These are phyloP conservation scores for Hypoxylon sp. DNA, from an alignment of 2,329 filamentous ascomycete species.

Conservation along the genomic window DNA sequence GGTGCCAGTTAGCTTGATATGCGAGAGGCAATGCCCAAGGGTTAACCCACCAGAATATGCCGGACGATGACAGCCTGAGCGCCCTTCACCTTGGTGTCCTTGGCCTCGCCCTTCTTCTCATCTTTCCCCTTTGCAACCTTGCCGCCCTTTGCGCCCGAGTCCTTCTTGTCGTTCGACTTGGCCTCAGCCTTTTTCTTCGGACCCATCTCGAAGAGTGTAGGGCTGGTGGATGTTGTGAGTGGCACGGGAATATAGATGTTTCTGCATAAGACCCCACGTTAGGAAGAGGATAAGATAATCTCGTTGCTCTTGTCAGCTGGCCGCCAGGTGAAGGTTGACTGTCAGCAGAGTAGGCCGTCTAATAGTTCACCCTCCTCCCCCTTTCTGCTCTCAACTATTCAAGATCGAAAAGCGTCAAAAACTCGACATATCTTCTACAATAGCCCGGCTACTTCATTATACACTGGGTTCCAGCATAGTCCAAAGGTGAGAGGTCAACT, in stretches of 20 bases:
- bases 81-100: conserved; percentile 31
- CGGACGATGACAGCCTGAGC: conserved; percentile 29
- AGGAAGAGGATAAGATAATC: too few species aligned
- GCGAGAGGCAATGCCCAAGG: not conserved
- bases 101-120: conserved; percentile 19
- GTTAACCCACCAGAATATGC: conserved; percentile 35
- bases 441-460: too few species aligned
- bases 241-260: not conserved
- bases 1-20: not conserved
- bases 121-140: conserved; percentile 26
- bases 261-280: conserved; percentile 18
- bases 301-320: too few species aligned
- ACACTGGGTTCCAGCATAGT: too few species aligned
- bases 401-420: not conserved
- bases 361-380: too few species aligned
- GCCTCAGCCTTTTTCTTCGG: conserved; percentile 40
- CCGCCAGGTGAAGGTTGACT: too few species aligned
- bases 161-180: conserved; percentile 32
- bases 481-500: not conserved
- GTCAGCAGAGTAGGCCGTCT: too few species aligned
- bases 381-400: not conserved
- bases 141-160: conserved; percentile 29
- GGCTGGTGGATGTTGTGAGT: conserved; percentile 1
- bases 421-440: too few species aligned
- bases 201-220: conserved; percentile 32